Evolutionary conservation across 371 early-diverging fungal species (phyloP), one percentile per base, ranked within the genome.

Genomic region (Phascolomyces articulosus): DNA sequence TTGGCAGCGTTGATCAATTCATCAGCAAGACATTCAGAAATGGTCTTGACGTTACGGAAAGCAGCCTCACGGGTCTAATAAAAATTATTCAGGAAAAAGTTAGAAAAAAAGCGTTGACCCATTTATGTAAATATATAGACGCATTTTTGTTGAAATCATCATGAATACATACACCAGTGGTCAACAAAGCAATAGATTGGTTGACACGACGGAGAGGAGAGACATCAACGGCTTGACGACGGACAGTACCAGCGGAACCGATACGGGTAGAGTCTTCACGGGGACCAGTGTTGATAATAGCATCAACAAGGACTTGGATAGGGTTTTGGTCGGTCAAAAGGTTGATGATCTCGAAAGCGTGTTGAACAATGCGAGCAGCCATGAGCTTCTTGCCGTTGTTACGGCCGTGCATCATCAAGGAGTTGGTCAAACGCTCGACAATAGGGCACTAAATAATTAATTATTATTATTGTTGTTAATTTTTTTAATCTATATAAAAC

Each of bases 311-410:
- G 66, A 98, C 90, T 89, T 99, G 99, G 78, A 99, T 88, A 70
- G 99, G 99, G 93, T 99, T 99, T 82, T 90, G 90, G 82, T 98
- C 98, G 75, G 99, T 98, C 83, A 98, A 90, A 74, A 96, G 89
- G 93, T 99, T 84, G 82, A 99, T 95, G 88, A 99, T 99, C 84
- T 98, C 96, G 80, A 99, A 99, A 66, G 99, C 96, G 88, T 99
- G 97, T 90, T 98, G 96, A 79, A 99, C 93, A 76, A 98, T 97
- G 77, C 98, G 96, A 71, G 94, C 93, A 76, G 99, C 98, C 94
- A 99, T 93, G 71, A 97, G 87, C 91, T 99, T 99, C 94, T 99
- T 99, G 75, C 99, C 99, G 92, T 97, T 99, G 95, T 99, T 99
- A 82, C 99, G 98, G 73, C 99, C 99, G 91, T 98, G 96, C 96